phyloP scores from a whole-genome alignment of 2,329 filamentous ascomycete genomes.

The Trichocomaceae sp. region DNA sequence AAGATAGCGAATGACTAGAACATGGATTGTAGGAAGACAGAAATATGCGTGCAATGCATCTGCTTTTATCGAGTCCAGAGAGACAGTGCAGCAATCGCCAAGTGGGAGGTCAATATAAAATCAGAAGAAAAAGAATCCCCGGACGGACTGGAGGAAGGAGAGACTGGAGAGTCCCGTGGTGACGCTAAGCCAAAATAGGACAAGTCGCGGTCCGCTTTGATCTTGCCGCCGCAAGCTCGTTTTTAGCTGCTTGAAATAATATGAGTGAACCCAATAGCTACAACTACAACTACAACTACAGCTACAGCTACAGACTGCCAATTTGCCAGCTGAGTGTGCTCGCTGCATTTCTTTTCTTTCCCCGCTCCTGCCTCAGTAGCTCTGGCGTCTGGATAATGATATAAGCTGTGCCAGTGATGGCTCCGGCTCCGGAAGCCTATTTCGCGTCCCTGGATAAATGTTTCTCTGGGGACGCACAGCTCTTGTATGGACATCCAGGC shows the following conservation, averaged over 20 bases:
- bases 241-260: constrained; percentile 24
- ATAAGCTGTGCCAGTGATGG: constrained; percentile 51
- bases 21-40: not conserved
- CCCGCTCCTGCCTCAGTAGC: not conserved
- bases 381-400: constrained; percentile 28
- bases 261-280: constrained; percentile 22
- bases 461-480: constrained; percentile 68
- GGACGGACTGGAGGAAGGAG: not conserved
- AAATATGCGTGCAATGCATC: not conserved
- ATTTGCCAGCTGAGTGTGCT: constrained; percentile 9
- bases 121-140: no score
- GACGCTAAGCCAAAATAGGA: constrained; percentile 29
- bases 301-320: constrained; percentile 13
- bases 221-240: constrained; percentile 12
- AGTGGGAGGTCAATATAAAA: not conserved
- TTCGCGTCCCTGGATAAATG: constrained; percentile 81
- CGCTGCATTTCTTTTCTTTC: constrained; percentile 7
- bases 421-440: constrained; percentile 65
- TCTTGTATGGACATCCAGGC: constrained; percentile 55
- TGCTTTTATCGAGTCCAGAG: not conserved
- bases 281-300: no score
- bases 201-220: constrained; percentile 7
- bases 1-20: not conserved
- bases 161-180: constrained; percentile 16
- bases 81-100: not conserved